Evolutionary conservation across 2,329 filamentous ascomycete species (phyloP), one percentile per base, ranked within the genome.

Genomic region (Aspergillus sp.): DNA sequence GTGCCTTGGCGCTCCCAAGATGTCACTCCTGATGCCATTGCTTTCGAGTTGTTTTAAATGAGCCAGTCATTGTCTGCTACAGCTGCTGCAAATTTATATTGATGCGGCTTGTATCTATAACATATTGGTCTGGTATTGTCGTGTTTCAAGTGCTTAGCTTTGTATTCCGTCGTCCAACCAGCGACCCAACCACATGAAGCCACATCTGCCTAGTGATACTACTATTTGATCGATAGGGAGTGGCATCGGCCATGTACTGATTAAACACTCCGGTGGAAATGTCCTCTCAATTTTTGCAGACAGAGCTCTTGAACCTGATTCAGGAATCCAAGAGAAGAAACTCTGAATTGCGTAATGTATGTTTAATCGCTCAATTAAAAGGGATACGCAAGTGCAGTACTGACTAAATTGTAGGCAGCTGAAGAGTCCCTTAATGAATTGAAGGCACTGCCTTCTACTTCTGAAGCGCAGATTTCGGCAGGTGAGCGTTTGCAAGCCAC

Each of bases 261-360:
- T 65, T 57, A 64, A 63, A 49, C 62, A 57, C 58, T 57, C 55
- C 62, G 60, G 67, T 71, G 70, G 75, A 76, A 88, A 96, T 96
- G 92, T 96, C 92, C 77, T 89, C 92, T 71, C 91, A 96, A 84
- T 88, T 96, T 72, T 85, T 97, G 71, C 88, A 89, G 73, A 88
- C 90, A 60, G 93, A 97, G 84, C 86, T 97, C 75, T 86, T 89
- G 72, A 96, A 91, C 80, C 86, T 97, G 75, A 89, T 96, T 70
- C 91, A 96, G 77, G 95, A 99, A 81, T 95, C 93, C 74, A 98
- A 96, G 79, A 87, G 94, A 71, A 98, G 96, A 79, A 90, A 97
- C 77, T 87, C 90, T 68, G 95, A 98, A 71, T 83, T 99, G 56
- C 88, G 90, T 81, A 90, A 90, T 84, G 84, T 76, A 59, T 68